phyloP scores from a whole-genome alignment of 305 asterid genomes.

The Fraxinus sp. region DNA sequence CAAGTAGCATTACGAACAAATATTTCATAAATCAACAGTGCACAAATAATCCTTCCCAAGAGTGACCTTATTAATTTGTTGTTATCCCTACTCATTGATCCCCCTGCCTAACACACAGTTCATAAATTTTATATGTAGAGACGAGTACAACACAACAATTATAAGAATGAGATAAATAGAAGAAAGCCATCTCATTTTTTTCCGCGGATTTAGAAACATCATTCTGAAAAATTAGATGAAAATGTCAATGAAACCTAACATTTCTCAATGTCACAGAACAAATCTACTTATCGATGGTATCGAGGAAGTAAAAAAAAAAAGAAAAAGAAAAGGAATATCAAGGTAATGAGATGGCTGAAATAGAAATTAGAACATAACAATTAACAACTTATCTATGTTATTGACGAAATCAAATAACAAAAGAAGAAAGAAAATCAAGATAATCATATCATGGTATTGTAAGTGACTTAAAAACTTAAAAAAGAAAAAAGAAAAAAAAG shows the following conservation, averaged over 20 bases:
- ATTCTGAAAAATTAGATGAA: background rate
- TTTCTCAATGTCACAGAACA: background rate
- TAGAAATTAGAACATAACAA: no score
- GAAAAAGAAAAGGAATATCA: background rate
- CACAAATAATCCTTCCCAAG: background rate
- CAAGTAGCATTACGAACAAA: background rate
- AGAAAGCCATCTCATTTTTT: background rate
- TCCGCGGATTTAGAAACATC: background rate
- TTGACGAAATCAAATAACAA: background rate
- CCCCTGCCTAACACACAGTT: background rate
- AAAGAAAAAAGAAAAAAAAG: background rate
- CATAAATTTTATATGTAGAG: background rate
- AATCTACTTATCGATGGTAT: background rate
- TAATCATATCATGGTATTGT: background rate
- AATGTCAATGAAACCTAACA: background rate
- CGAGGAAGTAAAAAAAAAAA: background rate
- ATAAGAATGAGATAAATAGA: no score
- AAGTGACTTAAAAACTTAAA: background rate
- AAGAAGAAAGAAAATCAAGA: background rate
- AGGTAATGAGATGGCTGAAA: background rate
- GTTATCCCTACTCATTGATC: background rate
- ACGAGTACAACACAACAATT: background rate
- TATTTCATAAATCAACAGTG: background rate
- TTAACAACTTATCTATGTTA: background rate
- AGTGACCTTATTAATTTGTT: background rate